A percentile compares a stretch with the other conserved stretches of the same genome.
Conservation (phyloP, 2,329 filamentous ascomycete species). For the Cylindrodendrum hubeiense region DNA sequence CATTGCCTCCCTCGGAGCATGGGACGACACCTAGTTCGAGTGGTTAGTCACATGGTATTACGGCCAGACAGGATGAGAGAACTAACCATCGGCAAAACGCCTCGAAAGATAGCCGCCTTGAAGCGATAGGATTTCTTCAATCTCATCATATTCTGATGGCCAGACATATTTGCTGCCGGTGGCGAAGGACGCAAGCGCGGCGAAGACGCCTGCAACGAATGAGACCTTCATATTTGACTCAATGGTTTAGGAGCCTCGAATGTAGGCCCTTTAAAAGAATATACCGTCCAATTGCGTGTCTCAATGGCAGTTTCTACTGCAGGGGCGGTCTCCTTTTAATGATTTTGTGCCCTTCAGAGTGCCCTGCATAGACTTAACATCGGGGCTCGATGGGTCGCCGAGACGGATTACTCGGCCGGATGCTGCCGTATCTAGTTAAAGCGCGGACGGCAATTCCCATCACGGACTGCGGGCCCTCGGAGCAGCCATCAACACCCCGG, state of each 20-base stretch:
- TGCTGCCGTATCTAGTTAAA: conserved; percentile 4
- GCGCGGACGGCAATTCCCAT: conserved; percentile 18
- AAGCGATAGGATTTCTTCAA: conserved; percentile 31
- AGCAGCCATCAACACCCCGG: conserved; percentile 7
- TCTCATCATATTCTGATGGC: conserved; percentile 35
- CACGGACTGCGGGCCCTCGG: conserved; percentile 6
- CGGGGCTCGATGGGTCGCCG: background rate
- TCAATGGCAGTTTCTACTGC: background rate
- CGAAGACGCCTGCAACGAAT: background rate
- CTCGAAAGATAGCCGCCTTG: conserved; percentile 17
- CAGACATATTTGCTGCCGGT: conserved; percentile 24
- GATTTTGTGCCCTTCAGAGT: background rate
- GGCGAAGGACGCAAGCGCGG: background rate
- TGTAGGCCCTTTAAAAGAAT: background rate
- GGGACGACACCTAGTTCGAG: conserved; percentile 27
- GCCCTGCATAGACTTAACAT: background rate
- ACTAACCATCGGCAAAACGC: conserved; percentile 24
- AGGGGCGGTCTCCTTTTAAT: background rate
- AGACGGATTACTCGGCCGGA: background rate
- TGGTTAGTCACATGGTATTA: background rate
- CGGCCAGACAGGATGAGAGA: background rate
- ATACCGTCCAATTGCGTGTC: background rate
- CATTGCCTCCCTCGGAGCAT: conserved; percentile 33
- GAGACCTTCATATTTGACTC: conserved; percentile 1
- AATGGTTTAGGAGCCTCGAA: background rate